These are phyloP conservation scores for Saturnispora sanitii DNA, from an alignment of 805 yeast species.

Conservation along the genomic window DNA sequence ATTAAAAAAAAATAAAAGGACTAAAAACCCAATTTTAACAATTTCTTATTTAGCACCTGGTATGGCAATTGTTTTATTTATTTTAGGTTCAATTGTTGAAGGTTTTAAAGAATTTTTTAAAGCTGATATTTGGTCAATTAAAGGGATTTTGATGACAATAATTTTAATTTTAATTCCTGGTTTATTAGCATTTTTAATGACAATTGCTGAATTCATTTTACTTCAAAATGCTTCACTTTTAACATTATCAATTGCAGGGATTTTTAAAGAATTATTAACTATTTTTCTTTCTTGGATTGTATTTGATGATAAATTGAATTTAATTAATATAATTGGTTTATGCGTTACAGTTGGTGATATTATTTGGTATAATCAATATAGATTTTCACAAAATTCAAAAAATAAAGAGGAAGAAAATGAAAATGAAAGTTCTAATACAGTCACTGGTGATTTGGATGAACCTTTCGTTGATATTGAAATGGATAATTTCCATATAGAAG, in stretches of 20 bases:
- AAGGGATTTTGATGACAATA: constrained; percentile 48
- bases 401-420: not conserved
- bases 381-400: constrained; percentile 29
- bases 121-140: constrained; percentile 55
- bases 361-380: constrained; percentile 67
- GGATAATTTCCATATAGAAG: constrained; percentile 5
- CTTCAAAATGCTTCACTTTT: constrained; percentile 74
- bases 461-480: constrained; percentile 17
- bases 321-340: constrained; percentile 66
- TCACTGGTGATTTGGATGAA: constrained; percentile 8
- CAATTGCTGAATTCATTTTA: constrained; percentile 76
- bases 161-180: constrained; percentile 71
- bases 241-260: constrained; percentile 84
- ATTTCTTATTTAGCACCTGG: constrained; percentile 78
- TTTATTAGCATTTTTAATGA: constrained; percentile 78
- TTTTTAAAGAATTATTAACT: constrained; percentile 84
- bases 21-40: constrained; percentile 71
- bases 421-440: too few species aligned
- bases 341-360: constrained; percentile 69
- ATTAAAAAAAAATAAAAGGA: constrained; percentile 47
- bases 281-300: constrained; percentile 58
- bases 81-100: constrained; percentile 60
- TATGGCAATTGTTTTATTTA: constrained; percentile 56
- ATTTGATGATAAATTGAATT: constrained; percentile 63
- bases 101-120: constrained; percentile 45